Evolutionary conservation across 2,329 filamentous ascomycete genomes (phyloP), one percentile per base, ranked within the genome.

Genomic region (Neofusicoccum cordaticola): DNA sequence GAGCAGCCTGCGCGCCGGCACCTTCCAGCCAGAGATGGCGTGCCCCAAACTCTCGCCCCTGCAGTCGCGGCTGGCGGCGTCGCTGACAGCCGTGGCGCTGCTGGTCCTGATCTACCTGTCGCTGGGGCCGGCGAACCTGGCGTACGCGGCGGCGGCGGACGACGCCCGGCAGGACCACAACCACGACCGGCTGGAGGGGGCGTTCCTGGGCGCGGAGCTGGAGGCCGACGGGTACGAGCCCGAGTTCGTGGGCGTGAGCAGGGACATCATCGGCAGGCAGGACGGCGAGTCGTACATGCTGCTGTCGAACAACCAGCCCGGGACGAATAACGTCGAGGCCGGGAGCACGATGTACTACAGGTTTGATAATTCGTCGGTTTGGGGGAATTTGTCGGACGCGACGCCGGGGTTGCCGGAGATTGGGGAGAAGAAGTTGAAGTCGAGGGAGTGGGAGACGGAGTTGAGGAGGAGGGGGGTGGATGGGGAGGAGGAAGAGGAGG

Each of bases 31-130:
- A 12, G 15, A 13, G 35, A 63, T 63, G 61, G 27, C 19, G 9
- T 39, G 50, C 19, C 41, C 41, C 37, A 79, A 88, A 77, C 83
- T 89, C 76, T 88, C 85, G 75, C 87, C 85, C 71, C 80, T 91
- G 69, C 90, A 91, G 80, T 89, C 88, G 79, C 88, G 90, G 74
- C 85, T 92, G 72, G 85, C 85, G 73, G 87, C 88, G 71, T 90
- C 88, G 65, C 74, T 90, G 62, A 80, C 85, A 71, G 86, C 87
- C 62, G 85, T 86, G 37, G 77, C 86, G 35, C 73, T 90, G 58
- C 75, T 91, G 37, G 70, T 89, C 39, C 71, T 86, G 44, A 74
- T 92, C 47, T 90, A 87, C 73, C 78, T 90, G 65, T 76, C 85
- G 31, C 80, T 90, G 42, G 61, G 84, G 85, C 45, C 66, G 22